Base-by-base conservation (phyloP, 1,139 yeast species). In the Zygoascus hellenicus region DNA sequence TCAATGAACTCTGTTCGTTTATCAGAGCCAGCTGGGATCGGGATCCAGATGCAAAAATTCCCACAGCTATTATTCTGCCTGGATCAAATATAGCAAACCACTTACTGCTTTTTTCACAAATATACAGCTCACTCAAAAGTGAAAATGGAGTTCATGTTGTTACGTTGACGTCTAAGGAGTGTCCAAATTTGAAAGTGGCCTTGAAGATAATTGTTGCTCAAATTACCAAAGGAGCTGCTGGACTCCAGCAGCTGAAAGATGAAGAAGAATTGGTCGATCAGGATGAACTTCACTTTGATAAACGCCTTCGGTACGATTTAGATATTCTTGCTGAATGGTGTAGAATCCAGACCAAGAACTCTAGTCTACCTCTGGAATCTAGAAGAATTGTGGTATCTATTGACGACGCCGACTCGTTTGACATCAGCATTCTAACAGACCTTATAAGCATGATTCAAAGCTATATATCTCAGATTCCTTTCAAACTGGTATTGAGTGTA, bases 351-450 rank as follows among this genome's bases (percentile, higher is more conserved):
- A 58, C 49, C 28, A 49, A 45, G n/a, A 14, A 46, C 5, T 43
- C 46, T 16, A 38, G 37, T 15, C 46, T 44, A 11, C 45, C 50
- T 35, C 29, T 54, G 42, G 45, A 48, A 29, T 54, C 52, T 50
- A 46, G 66, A 11, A 57, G 73, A 17, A 58, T 76, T 15, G 63
- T 78, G 11, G 62, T 80, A 3, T 64, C 81, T 5, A 58, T 83
- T n/a, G 85, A 82, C 56, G 88, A 83, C 59, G 74, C 84, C 1
- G 85, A 80, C 55, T 72, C 83, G 2, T 73, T 82, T 49, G 75
- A 74, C 37, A 66, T 72, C 9, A 70, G 69, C n/a, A 68, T 80
- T 2, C 59, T 83, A 17, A 70, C 78, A 40, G 78, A 74, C 26
- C 58, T 81, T 32, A 57, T 83, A 19, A 70, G 69, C 43, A 60